Evolutionary conservation across 2,329 filamentous ascomycete genomes (phyloP), one percentile per base, ranked within the genome.

Genomic region (Emericellopsis cladophorae): DNA sequence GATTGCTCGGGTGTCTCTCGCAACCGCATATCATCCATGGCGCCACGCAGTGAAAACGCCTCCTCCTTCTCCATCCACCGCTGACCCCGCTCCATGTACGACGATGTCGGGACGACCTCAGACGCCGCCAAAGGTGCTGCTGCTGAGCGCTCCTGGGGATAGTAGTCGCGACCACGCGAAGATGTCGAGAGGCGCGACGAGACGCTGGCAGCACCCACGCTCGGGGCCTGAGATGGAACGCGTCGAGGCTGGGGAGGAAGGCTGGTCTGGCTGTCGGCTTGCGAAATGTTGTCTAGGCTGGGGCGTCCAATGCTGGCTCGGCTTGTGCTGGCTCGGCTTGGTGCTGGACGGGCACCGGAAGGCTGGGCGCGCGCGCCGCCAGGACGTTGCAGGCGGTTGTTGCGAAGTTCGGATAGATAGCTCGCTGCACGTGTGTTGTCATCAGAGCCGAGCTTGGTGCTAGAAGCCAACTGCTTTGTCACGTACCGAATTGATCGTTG

Each of bases 41-140:
- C 83, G 45, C 78, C 71, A 15, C 81, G 74, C 44, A 89, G 60
- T 16, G 81, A 81, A 31, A 72, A 70, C 4, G 76, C 80, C 58
- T 89, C 84, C 53, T 87, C 81, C 56, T 83, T 84, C 57, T 89
- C 84, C 74, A 85, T 84, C 80, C 82, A 86, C 50, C 83, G 67
- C 53, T 79, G 75, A 15, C 81, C 81, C 42, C 78, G 74, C 57
- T 88, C 84, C 42, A 84, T 79, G 56, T 88, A 88, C 7, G 73
- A 76, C 35, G 76, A 67, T 44, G 71, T 83, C 7, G 78, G 74
- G 14, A 81, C 76, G 38, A 81, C 70, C 39, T 78, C 69, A 3
- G 70, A 74, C 2, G 76, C 72, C 46, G 67, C 77, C 42, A 77
- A 52, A 12, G 72, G 68, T 24, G 54, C 52, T 4, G 65, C 51